These are phyloP conservation scores for Penicillium mononematosum DNA, from an alignment of 495 filamentous ascomycete species.

Conservation along the genomic window DNA sequence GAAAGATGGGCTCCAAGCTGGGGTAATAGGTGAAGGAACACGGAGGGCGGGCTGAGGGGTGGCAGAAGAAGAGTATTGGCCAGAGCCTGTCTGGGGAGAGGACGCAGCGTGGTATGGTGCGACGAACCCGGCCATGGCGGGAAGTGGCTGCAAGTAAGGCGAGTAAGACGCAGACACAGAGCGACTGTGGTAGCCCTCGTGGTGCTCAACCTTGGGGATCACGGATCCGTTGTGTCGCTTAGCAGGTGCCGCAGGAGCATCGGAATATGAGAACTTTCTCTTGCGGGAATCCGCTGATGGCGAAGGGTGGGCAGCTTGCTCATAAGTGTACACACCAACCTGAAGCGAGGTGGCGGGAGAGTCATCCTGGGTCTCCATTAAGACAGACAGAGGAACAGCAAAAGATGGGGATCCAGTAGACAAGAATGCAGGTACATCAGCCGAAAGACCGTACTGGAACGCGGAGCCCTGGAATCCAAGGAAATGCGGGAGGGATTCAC, in stretches of 20 bases:
- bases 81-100: slow-evolving; percentile 30
- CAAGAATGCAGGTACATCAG: slow-evolving; percentile 68
- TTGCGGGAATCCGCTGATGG: slow-evolving; percentile 46
- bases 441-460: slow-evolving; percentile 70
- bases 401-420: slow-evolving; percentile 63
- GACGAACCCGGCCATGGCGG: slow-evolving; percentile 35
- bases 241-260: slow-evolving; percentile 36
- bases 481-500: slow-evolving; percentile 60
- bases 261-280: slow-evolving; percentile 51
- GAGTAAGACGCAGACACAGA: slow-evolving; percentile 45
- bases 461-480: slow-evolving; percentile 54
- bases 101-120: slow-evolving; percentile 31
- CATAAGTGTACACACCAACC: slow-evolving; percentile 77
- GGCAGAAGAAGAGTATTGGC: slow-evolving; percentile 35
- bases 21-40: slow-evolving; percentile 43
- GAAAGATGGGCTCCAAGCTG: slow-evolving; percentile 47
- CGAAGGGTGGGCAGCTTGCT: slow-evolving; percentile 42
- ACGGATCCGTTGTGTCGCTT: slow-evolving; percentile 49
- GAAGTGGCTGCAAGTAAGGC: slow-evolving; percentile 44
- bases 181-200: slow-evolving; percentile 35
- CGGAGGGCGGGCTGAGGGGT: slow-evolving; percentile 39
- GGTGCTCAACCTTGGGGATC: slow-evolving; percentile 40
- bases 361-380: slow-evolving; percentile 66
- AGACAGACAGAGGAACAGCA: slow-evolving; percentile 70
- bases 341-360: slow-evolving; percentile 61